These are phyloP conservation scores for Jacaranda mimosifolia DNA, from an alignment of 257 asterid species.

Conservation along the genomic window DNA sequence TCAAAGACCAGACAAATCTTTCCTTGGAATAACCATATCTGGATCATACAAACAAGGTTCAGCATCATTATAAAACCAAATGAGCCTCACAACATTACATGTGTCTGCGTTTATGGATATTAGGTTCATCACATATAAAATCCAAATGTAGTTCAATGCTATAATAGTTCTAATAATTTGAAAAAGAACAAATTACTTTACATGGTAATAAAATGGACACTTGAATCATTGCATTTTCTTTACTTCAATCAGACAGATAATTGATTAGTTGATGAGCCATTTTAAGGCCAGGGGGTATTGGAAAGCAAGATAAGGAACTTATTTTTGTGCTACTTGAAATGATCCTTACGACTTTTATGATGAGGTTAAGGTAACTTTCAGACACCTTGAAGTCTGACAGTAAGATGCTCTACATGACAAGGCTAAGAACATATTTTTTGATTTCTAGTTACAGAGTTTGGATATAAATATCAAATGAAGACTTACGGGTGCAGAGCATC, in stretches of 20 bases:
- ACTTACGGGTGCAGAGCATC: slow-evolving; percentile 98
- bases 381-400: slow-evolving; percentile 7
- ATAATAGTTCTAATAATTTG: not conserved
- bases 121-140: slow-evolving; percentile 11
- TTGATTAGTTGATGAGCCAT: not conserved
- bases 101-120: slow-evolving; percentile 23
- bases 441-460: not conserved
- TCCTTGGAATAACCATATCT: slow-evolving; percentile 98
- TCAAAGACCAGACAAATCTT: slow-evolving; percentile 97
- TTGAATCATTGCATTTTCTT: not conserved
- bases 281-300: slow-evolving; percentile 3
- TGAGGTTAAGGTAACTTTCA: slow-evolving; percentile 4
- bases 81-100: slow-evolving; percentile 2
- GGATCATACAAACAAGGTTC: slow-evolving; percentile 40
- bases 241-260: not conserved
- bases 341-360: slow-evolving; percentile 4
- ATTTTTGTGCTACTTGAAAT: not conserved
- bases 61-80: slow-evolving; percentile 28
- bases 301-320: slow-evolving; percentile 1
- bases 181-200: not conserved
- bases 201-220: slow-evolving; percentile 8
- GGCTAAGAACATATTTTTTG: slow-evolving; percentile 8
- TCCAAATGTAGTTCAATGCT: slow-evolving; percentile 18
- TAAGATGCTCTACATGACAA: slow-evolving; percentile 15
- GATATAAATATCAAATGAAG: slow-evolving; percentile 24